phyloP scores from a whole-genome alignment of 169 alveolate genomes.

The Cryptosporidium baileyi region DNA sequence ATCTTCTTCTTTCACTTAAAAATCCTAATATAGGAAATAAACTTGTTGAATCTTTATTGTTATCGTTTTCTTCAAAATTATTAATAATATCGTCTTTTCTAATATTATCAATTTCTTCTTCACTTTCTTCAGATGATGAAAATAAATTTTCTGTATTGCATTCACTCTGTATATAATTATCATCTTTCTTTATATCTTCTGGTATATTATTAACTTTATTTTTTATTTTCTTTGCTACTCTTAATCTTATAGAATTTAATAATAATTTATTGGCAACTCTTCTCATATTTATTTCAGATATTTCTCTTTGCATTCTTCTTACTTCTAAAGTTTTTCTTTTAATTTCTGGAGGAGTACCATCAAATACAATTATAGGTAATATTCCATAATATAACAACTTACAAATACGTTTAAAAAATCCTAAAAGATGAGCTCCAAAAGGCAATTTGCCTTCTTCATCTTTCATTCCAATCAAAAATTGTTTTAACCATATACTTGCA shows the following conservation, averaged over 20 bases:
- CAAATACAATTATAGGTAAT: constrained; percentile 89
- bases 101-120: neutral
- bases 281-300: constrained; percentile 68
- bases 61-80: neutral
- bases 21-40: constrained; percentile 49
- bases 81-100: neutral
- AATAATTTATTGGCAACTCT: constrained; percentile 76
- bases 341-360: constrained; percentile 88
- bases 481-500: constrained; percentile 86
- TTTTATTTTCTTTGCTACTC: constrained; percentile 6
- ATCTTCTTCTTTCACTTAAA: constrained; percentile 58
- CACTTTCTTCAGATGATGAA: constrained; percentile 7
- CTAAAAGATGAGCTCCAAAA: constrained; percentile 74
- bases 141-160: neutral
- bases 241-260: constrained; percentile 22
- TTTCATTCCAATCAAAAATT: constrained; percentile 74
- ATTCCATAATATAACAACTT: constrained; percentile 87
- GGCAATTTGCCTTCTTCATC: constrained; percentile 69
- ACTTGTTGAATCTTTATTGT: neutral
- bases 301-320: constrained; percentile 76
- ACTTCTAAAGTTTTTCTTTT: constrained; percentile 82
- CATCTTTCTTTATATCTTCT: neutral
- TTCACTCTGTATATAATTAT: neutral
- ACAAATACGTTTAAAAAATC: constrained; percentile 87
- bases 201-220: neutral